Evolutionary conservation across 1,139 yeast species (phyloP), one percentile per base, ranked within the genome.

Genomic region (Sugiyamaella sp.): DNA sequence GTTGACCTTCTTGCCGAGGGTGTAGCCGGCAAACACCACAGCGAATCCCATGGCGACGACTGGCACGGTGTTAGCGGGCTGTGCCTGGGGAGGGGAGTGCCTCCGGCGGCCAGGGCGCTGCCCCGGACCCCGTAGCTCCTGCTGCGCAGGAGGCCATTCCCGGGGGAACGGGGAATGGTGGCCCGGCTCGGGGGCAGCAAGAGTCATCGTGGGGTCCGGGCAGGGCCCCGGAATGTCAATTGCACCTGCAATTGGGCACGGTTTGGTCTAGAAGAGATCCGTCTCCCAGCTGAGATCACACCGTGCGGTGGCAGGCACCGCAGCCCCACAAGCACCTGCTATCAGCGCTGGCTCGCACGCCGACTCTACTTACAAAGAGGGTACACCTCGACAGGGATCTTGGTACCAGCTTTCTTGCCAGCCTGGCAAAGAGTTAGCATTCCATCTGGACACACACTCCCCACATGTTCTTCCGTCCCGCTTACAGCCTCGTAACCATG

Each of bases 21-120:
- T 58, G 61, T 63, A 64, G 24, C 55, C 44, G 33, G 69, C 70
- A 49, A 60, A 64, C 33, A 51, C 60, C 39, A 61, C 55, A 39
- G 65, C 70, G 48, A 66, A 61, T 29, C 65, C 68, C 64, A 66
- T 63, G 44, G 68, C 69, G 47, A 56, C 66, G 56, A 66, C 67
- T 63, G 44, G 19, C 14, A 9, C 14, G 22, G 24, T 43, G n/a
- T 12, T 29, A 29, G 14, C 9, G 35, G 10, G 29, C 29, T 25
- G 9, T 25, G 9, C 10, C 29, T 5, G 29, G 29, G 29, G 5
- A 25, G n/a, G 45, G 19, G 10, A 44, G 53, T 27, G n/a, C 42
- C 9, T 33, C 38, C 10, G 38, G 38, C 16, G 38, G 38, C 38
- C 38, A n/a, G 38, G 38, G 5, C 20, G 9, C 10, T 25, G 10